Base-by-base conservation (phyloP, 768 basidiomycete species). In the Rhodotorula toruloides region DNA sequence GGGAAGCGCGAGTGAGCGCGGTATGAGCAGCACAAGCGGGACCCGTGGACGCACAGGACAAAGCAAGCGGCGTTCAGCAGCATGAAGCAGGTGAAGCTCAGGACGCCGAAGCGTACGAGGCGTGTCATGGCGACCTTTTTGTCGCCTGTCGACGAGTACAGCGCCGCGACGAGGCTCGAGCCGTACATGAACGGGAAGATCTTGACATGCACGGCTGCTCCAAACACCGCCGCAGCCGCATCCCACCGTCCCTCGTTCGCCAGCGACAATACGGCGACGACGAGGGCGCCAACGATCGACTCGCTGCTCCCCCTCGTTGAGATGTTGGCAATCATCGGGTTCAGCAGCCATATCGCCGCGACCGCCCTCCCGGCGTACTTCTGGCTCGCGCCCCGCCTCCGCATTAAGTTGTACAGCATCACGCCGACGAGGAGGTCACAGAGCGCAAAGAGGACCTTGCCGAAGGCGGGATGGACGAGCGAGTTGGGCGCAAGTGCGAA, bases 261-360 rank as follows among this genome's bases (percentile, higher is more conserved):
- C 3, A 65, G 43, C 37, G 78, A 81, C 34, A 93, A 78, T 0
- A 86, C 85, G 57, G 83, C 78, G 44, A 96, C 81, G 44, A 97
- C 88, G 62, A 93, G 81, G 3, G 88, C 80, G 44, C 87, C 85
- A 22, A 98, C 84, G 25, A 96, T 79, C 4, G 90, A 85, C 77
- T 99, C 96, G 8, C 94, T 93, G 25, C 91, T 97, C 12, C 96
- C 96, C 25, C 96, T 86, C 0, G 96, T 98, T 12, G 93, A 96
- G 73, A 99, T 97, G 69, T 91, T 87, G 77, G 96, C 89, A 4
- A 94, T 88, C 72, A 99, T 83, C 0, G 96, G 96, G 78, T 93
- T 97, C 64, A 98, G 82, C 4, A 98, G 85, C 80, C 97, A 90
- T 4, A 87, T 74, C 0, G 84, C 79, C 21, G 70, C 63, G 42